Conservation (phyloP, 2,329 filamentous ascomycete genomes). For the Plenodomus biglobosus region DNA sequence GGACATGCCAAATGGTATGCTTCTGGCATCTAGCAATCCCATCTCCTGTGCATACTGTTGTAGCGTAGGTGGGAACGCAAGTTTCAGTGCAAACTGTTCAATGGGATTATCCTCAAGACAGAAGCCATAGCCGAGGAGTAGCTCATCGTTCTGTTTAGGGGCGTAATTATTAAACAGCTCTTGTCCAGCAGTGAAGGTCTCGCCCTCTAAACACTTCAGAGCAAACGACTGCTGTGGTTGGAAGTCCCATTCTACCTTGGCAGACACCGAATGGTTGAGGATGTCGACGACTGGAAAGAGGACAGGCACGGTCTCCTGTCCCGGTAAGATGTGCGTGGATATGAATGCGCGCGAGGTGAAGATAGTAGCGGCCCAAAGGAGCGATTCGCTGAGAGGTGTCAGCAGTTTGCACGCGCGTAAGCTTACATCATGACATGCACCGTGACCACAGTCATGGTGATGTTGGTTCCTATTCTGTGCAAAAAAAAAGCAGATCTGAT, state of each 20-base stretch:
- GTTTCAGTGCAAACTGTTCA: constrained; percentile 50
- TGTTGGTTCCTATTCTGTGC: not conserved
- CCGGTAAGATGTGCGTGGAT: constrained; percentile 41
- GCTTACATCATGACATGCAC: not conserved
- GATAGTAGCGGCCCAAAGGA: constrained; percentile 55
- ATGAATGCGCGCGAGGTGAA: constrained; percentile 56
- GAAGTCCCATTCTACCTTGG: constrained; percentile 53
- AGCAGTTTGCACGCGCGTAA: constrained; percentile 10
- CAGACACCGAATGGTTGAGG: constrained; percentile 51
- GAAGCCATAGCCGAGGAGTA: constrained; percentile 58
- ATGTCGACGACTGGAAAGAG: constrained; percentile 55
- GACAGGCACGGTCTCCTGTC: constrained; percentile 38
- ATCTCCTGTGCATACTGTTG: constrained; percentile 21
- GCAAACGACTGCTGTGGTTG: constrained; percentile 38
- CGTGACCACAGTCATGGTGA: not conserved
- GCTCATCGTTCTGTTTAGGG: constrained; percentile 55
- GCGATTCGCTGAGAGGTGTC: constrained; percentile 47
- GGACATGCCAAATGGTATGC: constrained; percentile 33
- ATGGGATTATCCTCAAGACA: constrained; percentile 51
- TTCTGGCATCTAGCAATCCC: constrained; percentile 16
- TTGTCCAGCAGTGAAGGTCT: constrained; percentile 38
- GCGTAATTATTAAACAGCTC: constrained; percentile 59
- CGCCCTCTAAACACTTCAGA: constrained; percentile 43
- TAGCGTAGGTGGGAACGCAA: constrained; percentile 45
- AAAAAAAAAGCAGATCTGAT: not conserved